A percentile compares a stretch with the other conserved stretches of the same genome.
These are phyloP conservation scores for Phytophthora megakarya DNA, from an alignment of 352 stramenopile species.

Conservation along the genomic window DNA sequence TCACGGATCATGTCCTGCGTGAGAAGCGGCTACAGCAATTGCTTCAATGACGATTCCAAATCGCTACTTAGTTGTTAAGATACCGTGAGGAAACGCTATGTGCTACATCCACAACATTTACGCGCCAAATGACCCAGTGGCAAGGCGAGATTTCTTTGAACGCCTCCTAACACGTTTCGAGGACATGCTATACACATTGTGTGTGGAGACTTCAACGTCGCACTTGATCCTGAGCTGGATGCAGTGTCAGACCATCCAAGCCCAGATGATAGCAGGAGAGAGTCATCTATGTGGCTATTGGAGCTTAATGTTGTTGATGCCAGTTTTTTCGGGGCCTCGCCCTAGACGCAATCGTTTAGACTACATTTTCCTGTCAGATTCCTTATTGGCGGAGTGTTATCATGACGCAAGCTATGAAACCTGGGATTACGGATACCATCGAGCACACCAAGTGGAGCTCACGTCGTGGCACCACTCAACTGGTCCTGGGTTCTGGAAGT, in stretches of 20 bases:
- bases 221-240: not conserved
- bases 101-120: slow-evolving; percentile 19
- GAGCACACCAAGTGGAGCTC: no score
- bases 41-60: not conserved
- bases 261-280: not conserved
- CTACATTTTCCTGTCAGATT: no score
- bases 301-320: no score
- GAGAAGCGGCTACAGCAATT: not conserved
- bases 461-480: no score
- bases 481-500: no score
- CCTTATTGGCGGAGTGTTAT: no score
- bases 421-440: no score
- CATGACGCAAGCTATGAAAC: no score
- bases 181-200: slow-evolving; percentile 3
- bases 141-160: slow-evolving; percentile 1
- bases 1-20: slow-evolving; percentile 4
- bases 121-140: slow-evolving; percentile 6
- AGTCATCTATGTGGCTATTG: no score
- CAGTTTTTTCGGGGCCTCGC: no score
- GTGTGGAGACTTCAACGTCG: slow-evolving; percentile 14
- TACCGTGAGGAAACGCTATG: not conserved
- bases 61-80: not conserved
- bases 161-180: not conserved
- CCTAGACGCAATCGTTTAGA: no score
- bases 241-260: not conserved